phyloP scores from a whole-genome alignment of 352 stramenopile genomes.

The Globisporangium irregulare region DNA sequence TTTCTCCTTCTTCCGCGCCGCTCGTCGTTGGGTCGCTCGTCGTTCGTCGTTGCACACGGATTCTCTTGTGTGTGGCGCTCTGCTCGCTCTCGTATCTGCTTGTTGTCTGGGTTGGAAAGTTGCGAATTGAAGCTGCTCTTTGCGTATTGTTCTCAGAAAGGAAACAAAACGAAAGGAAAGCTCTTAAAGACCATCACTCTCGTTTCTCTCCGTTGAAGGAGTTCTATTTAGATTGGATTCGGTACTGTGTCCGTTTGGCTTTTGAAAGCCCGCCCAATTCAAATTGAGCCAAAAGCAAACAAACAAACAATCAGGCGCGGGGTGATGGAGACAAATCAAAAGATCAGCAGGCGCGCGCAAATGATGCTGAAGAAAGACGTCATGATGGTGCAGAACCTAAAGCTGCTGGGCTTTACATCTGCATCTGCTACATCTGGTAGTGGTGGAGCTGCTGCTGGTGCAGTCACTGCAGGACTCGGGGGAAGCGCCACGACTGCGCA shows the following conservation, averaged over 20 bases:
- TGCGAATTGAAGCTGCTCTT: neutral
- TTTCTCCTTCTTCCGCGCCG: neutral
- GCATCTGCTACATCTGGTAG: neutral
- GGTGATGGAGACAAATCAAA: neutral
- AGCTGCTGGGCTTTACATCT: conserved; percentile 34
- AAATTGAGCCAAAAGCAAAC: neutral
- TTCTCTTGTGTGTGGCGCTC: neutral
- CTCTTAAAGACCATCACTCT: conserved; percentile 32
- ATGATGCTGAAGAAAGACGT: conserved; percentile 32
- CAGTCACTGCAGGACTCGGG: neutral
- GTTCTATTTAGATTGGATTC: conserved; percentile 17
- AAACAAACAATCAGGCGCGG: neutral
- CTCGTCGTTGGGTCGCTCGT: conserved; percentile 8
- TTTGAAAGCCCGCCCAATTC: neutral
- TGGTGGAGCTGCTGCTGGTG: neutral
- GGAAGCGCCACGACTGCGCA: neutral
- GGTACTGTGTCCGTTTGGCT: conserved; percentile 11
- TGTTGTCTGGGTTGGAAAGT: conserved; percentile 5
- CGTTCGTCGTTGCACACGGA: neutral
- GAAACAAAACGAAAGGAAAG: neutral
- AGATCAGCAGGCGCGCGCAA: neutral
- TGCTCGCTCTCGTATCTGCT: neutral
- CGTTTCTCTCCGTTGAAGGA: neutral
- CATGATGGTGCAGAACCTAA: conserved; percentile 46
- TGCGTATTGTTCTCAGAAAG: neutral